Evolutionary conservation across 1,284 basidiomycete genomes (phyloP), one percentile per base, ranked within the genome.

Genomic region (Trichosporon asahii): DNA sequence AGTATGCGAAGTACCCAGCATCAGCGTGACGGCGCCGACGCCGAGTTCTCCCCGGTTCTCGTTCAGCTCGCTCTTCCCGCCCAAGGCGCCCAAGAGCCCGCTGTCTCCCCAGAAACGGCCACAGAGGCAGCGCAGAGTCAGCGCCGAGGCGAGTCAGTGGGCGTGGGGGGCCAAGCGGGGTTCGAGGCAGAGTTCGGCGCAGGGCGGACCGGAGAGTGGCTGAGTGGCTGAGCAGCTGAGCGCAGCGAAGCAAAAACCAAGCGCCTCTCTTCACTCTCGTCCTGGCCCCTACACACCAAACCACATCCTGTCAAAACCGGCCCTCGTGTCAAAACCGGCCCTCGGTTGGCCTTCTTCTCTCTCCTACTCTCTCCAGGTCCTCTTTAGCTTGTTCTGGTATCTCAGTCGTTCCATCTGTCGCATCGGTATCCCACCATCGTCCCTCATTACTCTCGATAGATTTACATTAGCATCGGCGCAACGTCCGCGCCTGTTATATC

Each of bases 111-210:
- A 29, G 57, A 57, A 23, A 25, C 53, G 57, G 27, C 15, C 29
- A 14, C 29, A 18, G 57, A 29, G 57, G 7, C 57, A 61, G 57
- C 14, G 57, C 2, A 4, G 29, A 11, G 57, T 61, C 9, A 12
- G 8, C 29, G 57, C 57, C 18, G 57, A 61, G 57, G 57, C 57
- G 27, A 61, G 57, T 14, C 57, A 61, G 57, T 61, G 57, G 57
- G 57, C 57, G 2, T 61, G 57, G 57, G 57, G 57, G 6, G 57
- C 57, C 0, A 61, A 61, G 57, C 57, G 57, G 57, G 27, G 29
- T 3, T 29, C 57, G 57, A n/a, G 14, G 29, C 57, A 61, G 57
- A 53, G 49, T 53, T 46, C 44, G 44, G 35, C 35, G 35, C 11
- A 11, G 35, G 11, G 35, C 35, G 11, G 35, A 37, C 7, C 31